These are phyloP conservation scores for Theobroma cacao DNA, from an alignment of 345 rosid species.

Conservation along the genomic window DNA sequence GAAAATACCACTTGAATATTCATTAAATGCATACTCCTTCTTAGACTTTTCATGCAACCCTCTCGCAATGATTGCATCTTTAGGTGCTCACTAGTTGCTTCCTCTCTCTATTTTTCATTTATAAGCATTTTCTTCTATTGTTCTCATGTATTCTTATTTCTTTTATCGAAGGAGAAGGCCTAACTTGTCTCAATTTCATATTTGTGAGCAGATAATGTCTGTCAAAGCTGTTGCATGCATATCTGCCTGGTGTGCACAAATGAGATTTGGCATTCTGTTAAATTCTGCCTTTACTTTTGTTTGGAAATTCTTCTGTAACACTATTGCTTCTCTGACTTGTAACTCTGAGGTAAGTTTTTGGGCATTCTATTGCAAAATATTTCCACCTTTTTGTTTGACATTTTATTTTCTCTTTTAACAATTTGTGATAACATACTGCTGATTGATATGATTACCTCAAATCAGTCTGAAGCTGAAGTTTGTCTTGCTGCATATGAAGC, in stretches of 20 bases:
- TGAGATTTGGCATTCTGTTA: constrained; percentile 39
- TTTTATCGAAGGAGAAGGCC: background rate
- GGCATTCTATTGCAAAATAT: constrained; percentile 8
- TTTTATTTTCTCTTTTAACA: background rate
- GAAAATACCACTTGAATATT: background rate
- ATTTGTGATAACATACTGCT: background rate
- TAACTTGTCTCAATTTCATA: constrained; percentile 15
- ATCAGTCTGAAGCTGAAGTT: constrained; percentile 74
- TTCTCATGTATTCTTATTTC: background rate
- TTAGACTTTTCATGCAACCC: background rate
- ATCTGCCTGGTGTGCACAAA: constrained; percentile 51
- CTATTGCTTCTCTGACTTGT: constrained; percentile 42
- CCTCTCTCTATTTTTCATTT: background rate
- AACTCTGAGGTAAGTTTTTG: constrained; percentile 60
- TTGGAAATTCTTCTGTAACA: constrained; percentile 65
- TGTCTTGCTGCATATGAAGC: constrained; percentile 80
- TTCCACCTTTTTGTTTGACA: background rate
- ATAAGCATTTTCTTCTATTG: background rate
- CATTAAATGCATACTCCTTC: background rate
- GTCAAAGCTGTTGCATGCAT: constrained; percentile 60
- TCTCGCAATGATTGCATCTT: background rate
- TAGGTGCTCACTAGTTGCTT: background rate
- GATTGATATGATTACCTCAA: constrained; percentile 22
- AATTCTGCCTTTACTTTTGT: constrained; percentile 46
- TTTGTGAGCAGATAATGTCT: constrained; percentile 53